Base-by-base conservation (phyloP, 768 basidiomycete genomes). In the Suillus decipiens region DNA sequence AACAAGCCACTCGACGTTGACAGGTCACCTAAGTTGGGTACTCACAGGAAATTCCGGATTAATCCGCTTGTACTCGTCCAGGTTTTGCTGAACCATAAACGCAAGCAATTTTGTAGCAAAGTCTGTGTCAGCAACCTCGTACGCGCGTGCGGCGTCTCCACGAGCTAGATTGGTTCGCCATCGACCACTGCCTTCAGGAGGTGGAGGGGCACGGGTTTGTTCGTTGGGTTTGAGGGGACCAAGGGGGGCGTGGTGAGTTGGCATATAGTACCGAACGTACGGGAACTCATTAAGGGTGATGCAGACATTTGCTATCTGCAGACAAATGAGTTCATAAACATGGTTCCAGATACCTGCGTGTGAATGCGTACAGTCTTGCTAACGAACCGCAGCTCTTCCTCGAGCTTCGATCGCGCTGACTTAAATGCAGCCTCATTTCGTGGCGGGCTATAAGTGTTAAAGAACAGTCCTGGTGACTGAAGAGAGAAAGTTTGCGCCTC, bases 201-300 rank as follows among this genome's bases (percentile, higher is more conserved):
- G 88, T 11, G 87, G 83, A 5, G 88, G 86, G 6, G 89, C 84
- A 5, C 89, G 86, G 12, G 87, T 89, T 63, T 85, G 81, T 2
- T 78, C 76, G 67, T 86, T 77, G 2, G 89, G 89, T 61, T 89
- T 88, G 60, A 98, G 85, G 3, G 95, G 86, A 15, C 95, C 94
- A 15, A 98, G 82, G 1, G 95, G 96, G 2, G 82, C 81, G 69
- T 95, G 94, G 65, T 90, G 84, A 14, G 86, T 78, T 5, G 96
- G 94, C 59, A 92, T 78, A 73, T 97, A 98, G 77, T 96, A 99
- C 37, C 96, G 90, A 67, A 99, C 89, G 72, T 86, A 90, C 0
- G 97, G 97, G 70, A 89, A 93, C 73, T 99, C 97, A 69, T 94
- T 90, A 34, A 99, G 77, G 0, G 93, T 86, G 17, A 97, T 89